A percentile compares a stretch with the other conserved stretches of the same genome.
phyloP scores from a whole-genome alignment of 1,139 yeast genomes.

The Magnusiomyces paraingens region DNA sequence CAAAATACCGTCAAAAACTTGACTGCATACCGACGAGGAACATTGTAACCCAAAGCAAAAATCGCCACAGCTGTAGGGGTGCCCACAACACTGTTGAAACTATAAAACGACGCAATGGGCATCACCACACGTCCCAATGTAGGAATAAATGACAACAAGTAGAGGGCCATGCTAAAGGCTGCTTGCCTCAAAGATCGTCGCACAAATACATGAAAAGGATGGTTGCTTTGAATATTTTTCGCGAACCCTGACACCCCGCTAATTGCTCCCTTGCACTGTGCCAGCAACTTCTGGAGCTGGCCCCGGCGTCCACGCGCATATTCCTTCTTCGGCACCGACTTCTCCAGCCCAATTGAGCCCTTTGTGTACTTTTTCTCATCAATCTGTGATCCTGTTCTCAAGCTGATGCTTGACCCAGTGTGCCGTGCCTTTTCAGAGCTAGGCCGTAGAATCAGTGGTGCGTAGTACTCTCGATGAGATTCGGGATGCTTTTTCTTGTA shows the following conservation, averaged over 20 bases:
- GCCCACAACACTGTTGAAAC: constrained; percentile 44
- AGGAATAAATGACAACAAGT: constrained; percentile 34
- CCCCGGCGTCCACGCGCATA: too few relatives aligned
- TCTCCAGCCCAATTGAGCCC: neutral
- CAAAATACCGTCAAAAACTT: constrained; percentile 40
- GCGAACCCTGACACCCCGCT: neutral
- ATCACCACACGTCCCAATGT: constrained; percentile 39
- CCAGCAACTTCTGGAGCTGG: neutral
- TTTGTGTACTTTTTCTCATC: neutral
- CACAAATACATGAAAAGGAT: constrained; percentile 17
- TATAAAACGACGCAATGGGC: constrained; percentile 41
- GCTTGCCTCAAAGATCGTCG: constrained; percentile 27
- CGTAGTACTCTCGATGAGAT: constrained; percentile 24
- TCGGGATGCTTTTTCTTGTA: constrained; percentile 37
- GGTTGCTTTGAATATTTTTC: constrained; percentile 9
- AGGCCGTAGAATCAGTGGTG: constrained; percentile 18
- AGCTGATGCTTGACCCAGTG: neutral
- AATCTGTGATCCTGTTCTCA: neutral
- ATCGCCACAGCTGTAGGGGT: constrained; percentile 40
- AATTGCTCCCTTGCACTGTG: neutral
- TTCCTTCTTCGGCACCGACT: too few relatives aligned
- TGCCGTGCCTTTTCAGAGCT: constrained; percentile 7
- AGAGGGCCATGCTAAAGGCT: constrained; percentile 25
- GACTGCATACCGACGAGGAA: constrained; percentile 36
- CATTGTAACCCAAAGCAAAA: constrained; percentile 34